phyloP scores from a whole-genome alignment of 2,329 filamentous ascomycete species.

The Nigrospora oryzae region DNA sequence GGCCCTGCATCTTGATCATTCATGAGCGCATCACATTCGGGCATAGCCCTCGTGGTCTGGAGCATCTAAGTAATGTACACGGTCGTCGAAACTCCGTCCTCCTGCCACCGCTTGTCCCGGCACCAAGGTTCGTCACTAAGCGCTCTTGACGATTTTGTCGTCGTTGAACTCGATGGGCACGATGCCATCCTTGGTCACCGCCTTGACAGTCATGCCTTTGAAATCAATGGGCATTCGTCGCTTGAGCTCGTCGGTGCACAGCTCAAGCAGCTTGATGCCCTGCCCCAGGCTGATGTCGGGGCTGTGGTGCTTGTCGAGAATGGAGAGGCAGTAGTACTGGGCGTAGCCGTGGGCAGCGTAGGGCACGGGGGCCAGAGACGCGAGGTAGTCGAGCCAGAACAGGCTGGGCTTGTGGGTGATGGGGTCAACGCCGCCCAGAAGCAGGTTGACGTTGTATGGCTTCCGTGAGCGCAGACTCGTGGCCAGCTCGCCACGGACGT shows the following conservation, averaged over 20 bases:
- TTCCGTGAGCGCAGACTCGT: slow-evolving; percentile 83
- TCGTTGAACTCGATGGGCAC: slow-evolving; percentile 79
- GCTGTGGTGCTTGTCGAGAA: slow-evolving; percentile 97
- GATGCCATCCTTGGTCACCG: slow-evolving; percentile 90
- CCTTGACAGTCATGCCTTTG: slow-evolving; percentile 93
- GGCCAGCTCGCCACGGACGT: slow-evolving; percentile 89
- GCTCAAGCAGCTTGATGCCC: slow-evolving; percentile 82
- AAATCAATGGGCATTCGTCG: slow-evolving; percentile 95
- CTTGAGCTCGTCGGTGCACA: slow-evolving; percentile 97
- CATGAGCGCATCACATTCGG: slow-evolving; percentile 1
- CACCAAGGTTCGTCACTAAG: slow-evolving; percentile 27
- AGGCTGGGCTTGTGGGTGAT: slow-evolving; percentile 85
- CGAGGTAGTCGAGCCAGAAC: slow-evolving; percentile 97
- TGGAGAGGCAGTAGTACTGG: slow-evolving; percentile 98
- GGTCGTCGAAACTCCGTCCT: not conserved
- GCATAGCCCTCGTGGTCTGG: not conserved
- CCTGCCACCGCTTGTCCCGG: not conserved
- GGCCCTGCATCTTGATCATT: not conserved
- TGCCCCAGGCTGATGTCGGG: slow-evolving; percentile 84
- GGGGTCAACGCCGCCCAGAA: slow-evolving; percentile 87
- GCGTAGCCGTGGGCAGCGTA: slow-evolving; percentile 98
- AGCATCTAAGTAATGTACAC: slow-evolving; percentile 23
- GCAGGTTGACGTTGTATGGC: slow-evolving; percentile 93
- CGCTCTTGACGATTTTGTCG: slow-evolving; percentile 58
- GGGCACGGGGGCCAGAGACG: slow-evolving; percentile 76